These are phyloP conservation scores for Cryptococcus depauperatus DNA, from an alignment of 1,284 basidiomycete species.

Conservation along the genomic window DNA sequence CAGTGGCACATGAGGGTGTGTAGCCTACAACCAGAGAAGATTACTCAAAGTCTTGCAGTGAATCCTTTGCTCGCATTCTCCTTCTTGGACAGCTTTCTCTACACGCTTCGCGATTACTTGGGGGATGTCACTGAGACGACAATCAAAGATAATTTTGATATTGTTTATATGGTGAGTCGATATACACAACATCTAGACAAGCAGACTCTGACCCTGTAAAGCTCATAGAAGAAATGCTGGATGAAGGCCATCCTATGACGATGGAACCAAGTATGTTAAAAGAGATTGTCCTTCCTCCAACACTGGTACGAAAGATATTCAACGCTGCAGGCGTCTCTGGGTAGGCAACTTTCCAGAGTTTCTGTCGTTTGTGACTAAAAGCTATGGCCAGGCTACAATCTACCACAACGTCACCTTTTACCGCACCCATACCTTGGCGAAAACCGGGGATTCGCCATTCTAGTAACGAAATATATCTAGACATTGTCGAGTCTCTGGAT, in stretches of 20 bases:
- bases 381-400: constrained; percentile 35
- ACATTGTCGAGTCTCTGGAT: constrained; percentile 74
- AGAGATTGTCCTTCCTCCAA: constrained; percentile 84
- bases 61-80: constrained; percentile 85
- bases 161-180: constrained; percentile 73
- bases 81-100: constrained; percentile 75
- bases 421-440: constrained; percentile 90
- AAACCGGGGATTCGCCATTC: constrained; percentile 74
- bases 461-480: constrained; percentile 90
- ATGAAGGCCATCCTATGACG: constrained; percentile 86
- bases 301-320: constrained; percentile 69
- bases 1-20: constrained; percentile 55
- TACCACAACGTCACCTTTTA: constrained; percentile 60
- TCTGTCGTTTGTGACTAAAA: background rate
- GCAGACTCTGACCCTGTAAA: constrained; percentile 35
- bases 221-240: constrained; percentile 91
- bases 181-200: background rate
- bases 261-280: constrained; percentile 87
- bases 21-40: too few species aligned
- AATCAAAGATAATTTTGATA: constrained; percentile 88
- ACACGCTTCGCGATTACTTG: constrained; percentile 80
- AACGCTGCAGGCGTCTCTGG: constrained; percentile 55
- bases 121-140: constrained; percentile 62
- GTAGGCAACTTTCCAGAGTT: constrained; percentile 27
- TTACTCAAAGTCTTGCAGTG: constrained; percentile 48